Evolutionary conservation across 371 early-diverging fungal genomes (phyloP), one percentile per base, ranked within the genome.

Genomic region (Haplosporangium sp.): DNA sequence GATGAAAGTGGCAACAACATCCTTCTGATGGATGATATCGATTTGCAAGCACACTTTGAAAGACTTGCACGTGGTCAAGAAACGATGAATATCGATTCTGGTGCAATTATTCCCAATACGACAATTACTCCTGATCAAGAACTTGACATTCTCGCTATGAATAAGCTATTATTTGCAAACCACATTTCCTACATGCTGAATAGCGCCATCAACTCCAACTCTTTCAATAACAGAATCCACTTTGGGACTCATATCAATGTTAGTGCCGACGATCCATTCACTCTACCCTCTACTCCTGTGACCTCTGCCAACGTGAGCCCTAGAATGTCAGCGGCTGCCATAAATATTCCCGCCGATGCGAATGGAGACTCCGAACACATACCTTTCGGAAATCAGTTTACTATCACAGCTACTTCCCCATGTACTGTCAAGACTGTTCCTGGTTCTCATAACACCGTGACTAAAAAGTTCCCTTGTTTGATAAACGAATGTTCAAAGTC

Each of bases 221-320:
- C 65, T n/a, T 67, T 57, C 53, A 69, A 47, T 50, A 75, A 75
- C 70, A 63, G 81, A 45, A 71, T 79, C 35, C 81, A 79, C 35
- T 79, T 79, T 71, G 81, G 81, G 4, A 71, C 71, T 3, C 81
- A 79, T 35, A 79, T 79, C 72, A 79, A 79, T 37, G 69, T 79
- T 42, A 71, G 81, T 27, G 67, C 81, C 7, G 56, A 79, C n/a
- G 74, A 78, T 13, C 52, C 69, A 3, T 63, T 58, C 42, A 68
- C 74, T 3, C 35, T 74, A 7, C 68, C 74, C 5, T 64, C 73
- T 3, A 77, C 77, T 2, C 74, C 78, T 6, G 61, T 57, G 1
- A 60, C 78, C 2, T 78, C 78, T 3, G 67, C 78, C 1, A 78
- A 70, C 45, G 78, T 73, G 62, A 78, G 78, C 42, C 78, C 78